phyloP scores from a whole-genome alignment of 1,284 basidiomycete genomes.

The Cryptococcus jaspeensis region DNA sequence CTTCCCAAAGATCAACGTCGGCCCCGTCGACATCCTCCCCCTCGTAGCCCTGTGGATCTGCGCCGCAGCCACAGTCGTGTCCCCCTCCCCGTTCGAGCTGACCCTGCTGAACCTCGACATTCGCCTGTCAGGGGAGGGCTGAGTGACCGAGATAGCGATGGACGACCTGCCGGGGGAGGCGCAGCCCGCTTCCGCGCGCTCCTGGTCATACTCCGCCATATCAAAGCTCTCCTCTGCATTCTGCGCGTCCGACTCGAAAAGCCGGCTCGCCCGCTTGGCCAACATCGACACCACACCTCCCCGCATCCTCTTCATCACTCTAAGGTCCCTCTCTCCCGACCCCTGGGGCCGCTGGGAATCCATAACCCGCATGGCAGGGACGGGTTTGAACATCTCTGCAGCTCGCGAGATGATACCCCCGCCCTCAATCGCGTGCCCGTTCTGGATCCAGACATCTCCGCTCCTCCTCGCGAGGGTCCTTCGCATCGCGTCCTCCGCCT shows the following conservation, averaged over 20 bases:
- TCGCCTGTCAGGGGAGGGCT: constrained; percentile 15
- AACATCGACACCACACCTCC: constrained; percentile 36
- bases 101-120: constrained; percentile 1
- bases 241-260: constrained; percentile 7
- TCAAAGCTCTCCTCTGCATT: not conserved
- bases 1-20: constrained; percentile 22
- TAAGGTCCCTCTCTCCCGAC: not conserved
- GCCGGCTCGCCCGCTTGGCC: constrained; percentile 16
- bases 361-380: constrained; percentile 35
- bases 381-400: constrained; percentile 39
- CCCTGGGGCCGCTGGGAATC: constrained; percentile 7
- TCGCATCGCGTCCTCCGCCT: constrained; percentile 26
- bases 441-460: constrained; percentile 34
- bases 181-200: constrained; percentile 1
- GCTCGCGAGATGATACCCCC: constrained; percentile 22
- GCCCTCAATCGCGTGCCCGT: constrained; percentile 33
- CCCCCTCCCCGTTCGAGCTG: constrained; percentile 1
- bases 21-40: constrained; percentile 31
- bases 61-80: constrained; percentile 1
- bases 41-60: constrained; percentile 28
- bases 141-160: constrained; percentile 15
- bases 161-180: constrained; percentile 6
- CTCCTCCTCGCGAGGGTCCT: constrained; percentile 26
- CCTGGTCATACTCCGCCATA: constrained; percentile 13
- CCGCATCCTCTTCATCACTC: constrained; percentile 13